These are phyloP conservation scores for Selaginella tamariscina DNA, from an alignment of 75 land plant species.

Conservation along the genomic window DNA sequence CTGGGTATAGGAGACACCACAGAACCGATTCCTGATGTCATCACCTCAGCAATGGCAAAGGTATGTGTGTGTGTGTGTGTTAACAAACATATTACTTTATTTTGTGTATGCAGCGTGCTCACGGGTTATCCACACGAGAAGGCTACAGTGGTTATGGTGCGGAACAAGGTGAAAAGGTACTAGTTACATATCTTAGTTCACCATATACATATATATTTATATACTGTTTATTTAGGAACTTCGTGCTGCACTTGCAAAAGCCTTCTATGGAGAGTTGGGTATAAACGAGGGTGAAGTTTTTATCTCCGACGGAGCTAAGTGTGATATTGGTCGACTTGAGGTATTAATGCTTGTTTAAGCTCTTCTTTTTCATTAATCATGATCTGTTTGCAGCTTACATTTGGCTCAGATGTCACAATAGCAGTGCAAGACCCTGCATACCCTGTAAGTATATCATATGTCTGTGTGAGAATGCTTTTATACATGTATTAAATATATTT, in stretches of 20 bases:
- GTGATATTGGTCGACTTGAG: conserved; percentile 88
- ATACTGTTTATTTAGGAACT: conserved; percentile 32
- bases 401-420: conserved; percentile 59
- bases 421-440: conserved; percentile 87
- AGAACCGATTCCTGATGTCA: conserved; percentile 51
- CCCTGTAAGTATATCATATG: conserved; percentile 69
- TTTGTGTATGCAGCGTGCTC: conserved; percentile 30
- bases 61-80: conserved; percentile 18
- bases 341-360: conserved; percentile 17
- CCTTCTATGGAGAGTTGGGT: conserved; percentile 49
- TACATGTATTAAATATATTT: background rate
- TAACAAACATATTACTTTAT: background rate
- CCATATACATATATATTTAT: background rate
- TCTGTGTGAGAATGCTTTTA: too few relatives aligned
- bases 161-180: conserved; percentile 67
- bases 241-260: conserved; percentile 55
- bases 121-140: conserved; percentile 36
- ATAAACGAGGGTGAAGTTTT: conserved; percentile 69
- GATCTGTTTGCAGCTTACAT: conserved; percentile 60
- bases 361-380: background rate
- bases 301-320: conserved; percentile 93
- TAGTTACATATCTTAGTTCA: background rate
- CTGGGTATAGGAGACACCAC: conserved; percentile 81
- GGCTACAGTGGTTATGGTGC: conserved; percentile 74
- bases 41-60: conserved; percentile 57